Conservation (phyloP, 2,329 filamentous ascomycete species). For the Metarhizium brunneum region DNA sequence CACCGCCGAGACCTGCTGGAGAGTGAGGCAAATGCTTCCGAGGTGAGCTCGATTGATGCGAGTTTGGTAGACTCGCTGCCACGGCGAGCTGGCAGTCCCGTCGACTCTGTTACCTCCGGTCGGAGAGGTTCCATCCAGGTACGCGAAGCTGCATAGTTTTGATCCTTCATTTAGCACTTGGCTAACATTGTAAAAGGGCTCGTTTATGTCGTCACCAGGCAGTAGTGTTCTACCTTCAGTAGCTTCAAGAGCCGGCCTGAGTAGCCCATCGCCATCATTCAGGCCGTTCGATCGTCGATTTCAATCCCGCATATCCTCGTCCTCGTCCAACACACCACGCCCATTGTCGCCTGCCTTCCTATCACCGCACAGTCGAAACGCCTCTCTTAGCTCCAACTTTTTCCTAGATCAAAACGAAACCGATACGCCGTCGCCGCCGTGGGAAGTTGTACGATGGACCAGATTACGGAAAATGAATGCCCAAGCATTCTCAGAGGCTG, state of each 20-base stretch:
- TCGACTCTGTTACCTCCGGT: slow-evolving; percentile 59
- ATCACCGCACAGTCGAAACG: slow-evolving; percentile 68
- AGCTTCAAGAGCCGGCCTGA: slow-evolving; percentile 54
- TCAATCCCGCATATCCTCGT: slow-evolving; percentile 68
- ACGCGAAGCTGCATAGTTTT: slow-evolving; percentile 17
- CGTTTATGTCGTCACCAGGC: slow-evolving; percentile 54
- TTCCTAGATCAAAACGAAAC: slow-evolving; percentile 52
- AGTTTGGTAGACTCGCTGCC: slow-evolving; percentile 38
- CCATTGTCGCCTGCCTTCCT: slow-evolving; percentile 71
- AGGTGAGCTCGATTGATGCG: slow-evolving; percentile 42
- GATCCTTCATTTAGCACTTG: not conserved
- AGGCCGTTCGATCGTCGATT: slow-evolving; percentile 93
- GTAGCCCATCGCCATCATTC: slow-evolving; percentile 71
- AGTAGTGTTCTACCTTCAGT: slow-evolving; percentile 65
- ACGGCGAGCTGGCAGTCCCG: slow-evolving; percentile 54
- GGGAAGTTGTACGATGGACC: slow-evolving; percentile 97
- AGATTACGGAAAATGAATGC: slow-evolving; percentile 81
- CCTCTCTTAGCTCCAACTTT: slow-evolving; percentile 66
- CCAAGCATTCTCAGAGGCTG: slow-evolving; percentile 86
- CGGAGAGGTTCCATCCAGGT: slow-evolving; percentile 79
- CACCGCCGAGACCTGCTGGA: slow-evolving; percentile 37
- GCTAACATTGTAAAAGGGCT: slow-evolving; percentile 40
- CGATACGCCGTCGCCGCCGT: slow-evolving; percentile 70
- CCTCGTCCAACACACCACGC: slow-evolving; percentile 48
- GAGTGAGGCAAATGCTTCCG: slow-evolving; percentile 35